Conservation (phyloP, 257 asterid species). For the Rhazya stricta region DNA sequence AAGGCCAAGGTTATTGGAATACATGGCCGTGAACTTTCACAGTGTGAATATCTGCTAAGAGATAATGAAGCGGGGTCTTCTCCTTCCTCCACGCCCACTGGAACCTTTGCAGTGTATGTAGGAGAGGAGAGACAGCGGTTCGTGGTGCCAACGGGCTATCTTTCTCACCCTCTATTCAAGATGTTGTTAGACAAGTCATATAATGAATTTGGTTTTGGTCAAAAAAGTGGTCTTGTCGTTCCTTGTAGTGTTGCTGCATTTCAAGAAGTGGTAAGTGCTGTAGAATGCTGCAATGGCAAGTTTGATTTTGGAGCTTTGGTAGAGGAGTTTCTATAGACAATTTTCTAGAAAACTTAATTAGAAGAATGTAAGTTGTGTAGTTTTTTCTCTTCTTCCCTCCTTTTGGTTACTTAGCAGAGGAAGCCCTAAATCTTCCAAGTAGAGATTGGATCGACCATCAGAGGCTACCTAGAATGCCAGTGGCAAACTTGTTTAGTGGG, state of each 20-base stretch:
- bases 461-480: neutral
- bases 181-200: constrained; percentile 73
- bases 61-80: constrained; percentile 24
- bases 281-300: constrained; percentile 53
- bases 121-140: constrained; percentile 69
- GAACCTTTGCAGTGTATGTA: constrained; percentile 59
- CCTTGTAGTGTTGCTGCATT: constrained; percentile 71
- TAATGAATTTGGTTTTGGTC: constrained; percentile 60
- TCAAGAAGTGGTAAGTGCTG: constrained; percentile 57
- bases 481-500: neutral
- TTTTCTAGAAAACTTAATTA: too few relatives aligned
- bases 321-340: constrained; percentile 45
- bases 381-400: too few relatives aligned
- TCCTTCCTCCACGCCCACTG: constrained; percentile 41
- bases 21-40: constrained; percentile 9
- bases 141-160: constrained; percentile 61
- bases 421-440: neutral
- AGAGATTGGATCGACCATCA: neutral
- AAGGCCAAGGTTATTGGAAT: constrained; percentile 32
- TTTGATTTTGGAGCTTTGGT: constrained; percentile 65
- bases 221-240: constrained; percentile 49
- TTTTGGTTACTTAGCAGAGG: too few relatives aligned
- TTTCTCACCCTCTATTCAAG: constrained; percentile 78
- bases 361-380: neutral
- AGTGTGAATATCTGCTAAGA: constrained; percentile 35